These are phyloP conservation scores for Erysimum pusillum DNA, from an alignment of 441 rosid genomes.

Conservation along the genomic window DNA sequence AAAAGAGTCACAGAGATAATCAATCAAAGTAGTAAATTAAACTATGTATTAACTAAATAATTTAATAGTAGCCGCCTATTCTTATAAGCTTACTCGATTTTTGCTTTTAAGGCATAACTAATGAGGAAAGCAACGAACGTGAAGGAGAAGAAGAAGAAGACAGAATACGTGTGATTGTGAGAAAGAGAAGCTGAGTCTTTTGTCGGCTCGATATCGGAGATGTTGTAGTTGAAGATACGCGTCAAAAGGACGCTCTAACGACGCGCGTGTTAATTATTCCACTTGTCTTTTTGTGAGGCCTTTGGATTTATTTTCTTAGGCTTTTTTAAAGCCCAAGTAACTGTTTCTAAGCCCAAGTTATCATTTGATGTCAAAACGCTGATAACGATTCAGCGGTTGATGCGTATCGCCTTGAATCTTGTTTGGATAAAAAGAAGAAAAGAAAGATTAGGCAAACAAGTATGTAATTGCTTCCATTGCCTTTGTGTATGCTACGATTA, in stretches of 20 bases:
- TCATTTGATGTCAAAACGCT: not conserved
- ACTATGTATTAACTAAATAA: not conserved
- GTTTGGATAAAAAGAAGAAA: no score
- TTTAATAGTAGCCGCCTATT: no score
- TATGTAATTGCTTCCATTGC: no score
- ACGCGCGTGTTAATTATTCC: not conserved
- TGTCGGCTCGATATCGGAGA: conserved; percentile 34
- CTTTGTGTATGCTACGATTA: not conserved
- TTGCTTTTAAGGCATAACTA: not conserved
- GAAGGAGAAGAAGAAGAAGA: conserved; percentile 40
- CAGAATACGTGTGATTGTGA: conserved; percentile 35
- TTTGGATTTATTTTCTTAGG: not conserved
- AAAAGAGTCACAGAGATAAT: not conserved
- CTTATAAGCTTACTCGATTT: conserved; percentile 3
- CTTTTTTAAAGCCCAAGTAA: conserved; percentile 13
- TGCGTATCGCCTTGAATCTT: no score
- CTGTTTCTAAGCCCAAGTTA: not conserved
- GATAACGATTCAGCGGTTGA: no score
- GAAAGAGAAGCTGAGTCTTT: not conserved
- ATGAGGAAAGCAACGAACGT: conserved; percentile 33
- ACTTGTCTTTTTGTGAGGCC: no score
- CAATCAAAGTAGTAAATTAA: conserved; percentile 9
- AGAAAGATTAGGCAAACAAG: no score
- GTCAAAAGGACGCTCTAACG: not conserved
- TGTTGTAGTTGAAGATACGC: conserved; percentile 22